These are phyloP conservation scores for Euryodendron excelsum DNA, from an alignment of 148 eudicot genomes.

Conservation along the genomic window DNA sequence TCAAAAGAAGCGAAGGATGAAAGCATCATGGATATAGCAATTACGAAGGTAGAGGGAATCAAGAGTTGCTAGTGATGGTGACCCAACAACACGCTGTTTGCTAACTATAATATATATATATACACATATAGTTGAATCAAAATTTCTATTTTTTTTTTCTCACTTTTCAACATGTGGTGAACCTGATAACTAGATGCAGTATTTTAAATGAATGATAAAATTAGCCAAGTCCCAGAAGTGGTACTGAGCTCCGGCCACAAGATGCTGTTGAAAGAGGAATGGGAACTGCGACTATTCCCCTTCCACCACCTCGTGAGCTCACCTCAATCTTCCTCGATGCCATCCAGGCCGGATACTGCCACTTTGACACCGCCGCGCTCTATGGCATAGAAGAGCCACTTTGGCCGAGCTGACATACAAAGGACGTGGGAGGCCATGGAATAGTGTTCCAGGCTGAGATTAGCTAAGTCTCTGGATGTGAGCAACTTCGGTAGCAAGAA, in stretches of 20 bases:
- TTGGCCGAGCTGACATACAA: constrained; percentile 14
- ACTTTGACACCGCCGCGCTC: constrained; percentile 13
- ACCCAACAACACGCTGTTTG: too few relatives aligned
- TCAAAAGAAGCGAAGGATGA: too few relatives aligned
- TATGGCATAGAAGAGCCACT: background rate
- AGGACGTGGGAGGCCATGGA: constrained; percentile 38
- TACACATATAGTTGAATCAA: too few relatives aligned
- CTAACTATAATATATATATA: too few relatives aligned
- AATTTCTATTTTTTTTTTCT: too few relatives aligned
- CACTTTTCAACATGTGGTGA: too few relatives aligned
- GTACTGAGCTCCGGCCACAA: constrained; percentile 29
- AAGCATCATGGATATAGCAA: too few relatives aligned
- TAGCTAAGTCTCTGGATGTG: constrained; percentile 29
- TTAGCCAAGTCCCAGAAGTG: too few relatives aligned
- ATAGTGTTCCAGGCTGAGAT: constrained; percentile 26
- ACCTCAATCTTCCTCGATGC: background rate
- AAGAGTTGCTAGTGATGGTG: too few relatives aligned
- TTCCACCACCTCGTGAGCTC: background rate
- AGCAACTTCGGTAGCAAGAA: constrained; percentile 31
- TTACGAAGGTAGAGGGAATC: too few relatives aligned
- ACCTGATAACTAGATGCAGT: too few relatives aligned
- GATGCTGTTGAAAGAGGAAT: constrained; percentile 27
- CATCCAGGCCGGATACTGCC: constrained; percentile 20
- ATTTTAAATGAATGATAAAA: too few relatives aligned
- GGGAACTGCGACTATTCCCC: constrained; percentile 7